These are phyloP conservation scores for Citrus hindsii DNA, from an alignment of 345 rosid genomes.

Conservation along the genomic window DNA sequence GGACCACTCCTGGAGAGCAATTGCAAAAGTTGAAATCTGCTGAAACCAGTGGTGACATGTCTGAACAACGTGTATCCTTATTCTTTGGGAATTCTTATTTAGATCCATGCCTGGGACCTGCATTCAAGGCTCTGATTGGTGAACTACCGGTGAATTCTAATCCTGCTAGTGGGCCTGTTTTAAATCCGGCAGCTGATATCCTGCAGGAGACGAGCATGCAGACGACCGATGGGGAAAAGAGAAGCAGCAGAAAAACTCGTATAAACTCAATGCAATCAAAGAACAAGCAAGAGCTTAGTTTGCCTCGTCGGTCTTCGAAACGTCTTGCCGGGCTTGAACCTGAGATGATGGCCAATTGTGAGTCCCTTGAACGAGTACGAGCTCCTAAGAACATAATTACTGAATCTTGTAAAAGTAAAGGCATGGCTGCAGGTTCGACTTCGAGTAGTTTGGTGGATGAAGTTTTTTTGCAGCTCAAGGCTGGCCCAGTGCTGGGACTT, in stretches of 20 bases:
- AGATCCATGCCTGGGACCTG: conserved; percentile 34
- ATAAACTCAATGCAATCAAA: conserved; percentile 10
- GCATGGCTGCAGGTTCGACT: neutral
- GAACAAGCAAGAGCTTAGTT: conserved; percentile 23
- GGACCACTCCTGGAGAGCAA: conserved; percentile 14
- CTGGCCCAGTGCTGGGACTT: neutral
- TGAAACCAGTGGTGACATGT: conserved; percentile 13
- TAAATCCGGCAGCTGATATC: conserved; percentile 18
- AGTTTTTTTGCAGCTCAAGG: conserved; percentile 17
- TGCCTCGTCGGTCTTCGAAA: conserved; percentile 22
- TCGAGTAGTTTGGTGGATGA: conserved; percentile 7
- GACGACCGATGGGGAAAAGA: neutral
- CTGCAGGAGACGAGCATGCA: conserved; percentile 14
- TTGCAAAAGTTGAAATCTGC: conserved; percentile 2
- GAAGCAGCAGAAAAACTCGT: conserved; percentile 14
- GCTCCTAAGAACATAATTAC: neutral
- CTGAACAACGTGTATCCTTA: conserved; percentile 16
- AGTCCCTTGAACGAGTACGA: conserved; percentile 4
- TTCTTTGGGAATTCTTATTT: conserved; percentile 20
- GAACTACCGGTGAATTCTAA: conserved; percentile 8
- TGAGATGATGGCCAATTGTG: neutral
- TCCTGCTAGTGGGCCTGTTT: conserved; percentile 8
- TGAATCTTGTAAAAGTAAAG: neutral
- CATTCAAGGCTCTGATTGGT: conserved; percentile 31
- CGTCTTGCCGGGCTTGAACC: conserved; percentile 24